These are phyloP conservation scores for Mycena capillaripes DNA, from an alignment of 768 basidiomycete species.

Conservation along the genomic window DNA sequence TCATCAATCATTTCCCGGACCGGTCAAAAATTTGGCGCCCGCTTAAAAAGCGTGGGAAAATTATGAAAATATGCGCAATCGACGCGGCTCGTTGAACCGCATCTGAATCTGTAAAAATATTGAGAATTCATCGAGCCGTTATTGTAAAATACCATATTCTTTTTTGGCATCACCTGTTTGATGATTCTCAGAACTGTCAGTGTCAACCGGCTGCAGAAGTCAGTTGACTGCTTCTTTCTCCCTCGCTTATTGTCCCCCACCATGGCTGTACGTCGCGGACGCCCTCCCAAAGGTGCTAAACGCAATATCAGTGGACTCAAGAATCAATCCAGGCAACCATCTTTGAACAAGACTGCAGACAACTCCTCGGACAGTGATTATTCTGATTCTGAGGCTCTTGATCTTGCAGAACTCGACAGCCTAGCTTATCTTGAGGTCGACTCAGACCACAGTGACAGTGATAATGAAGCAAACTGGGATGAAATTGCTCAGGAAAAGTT, in stretches of 20 bases:
- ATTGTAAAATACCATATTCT: no score
- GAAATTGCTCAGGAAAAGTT: background rate
- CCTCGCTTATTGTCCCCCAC: background rate
- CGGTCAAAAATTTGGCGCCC: background rate
- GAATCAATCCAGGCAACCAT: background rate
- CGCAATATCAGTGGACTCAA: background rate
- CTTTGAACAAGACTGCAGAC: background rate
- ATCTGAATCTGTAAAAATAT: no score
- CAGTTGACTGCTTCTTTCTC: background rate
- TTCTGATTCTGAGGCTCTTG: background rate
- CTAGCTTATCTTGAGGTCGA: background rate
- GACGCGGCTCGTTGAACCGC: no score
- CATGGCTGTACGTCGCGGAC: background rate
- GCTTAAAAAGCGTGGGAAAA: background rate
- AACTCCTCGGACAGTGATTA: background rate
- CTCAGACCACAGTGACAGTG: background rate
- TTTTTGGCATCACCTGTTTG: no score
- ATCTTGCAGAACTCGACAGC: background rate
- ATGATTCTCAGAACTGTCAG: no score
- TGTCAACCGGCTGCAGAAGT: no score
- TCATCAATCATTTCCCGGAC: background rate
- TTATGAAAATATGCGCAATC: no score
- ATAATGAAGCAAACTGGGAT: constrained; percentile 1
- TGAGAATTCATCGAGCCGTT: no score
- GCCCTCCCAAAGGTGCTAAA: background rate